Evolutionary conservation across 2,329 filamentous ascomycete species (phyloP).

Genomic region (Hypoxylon sp.): DNA sequence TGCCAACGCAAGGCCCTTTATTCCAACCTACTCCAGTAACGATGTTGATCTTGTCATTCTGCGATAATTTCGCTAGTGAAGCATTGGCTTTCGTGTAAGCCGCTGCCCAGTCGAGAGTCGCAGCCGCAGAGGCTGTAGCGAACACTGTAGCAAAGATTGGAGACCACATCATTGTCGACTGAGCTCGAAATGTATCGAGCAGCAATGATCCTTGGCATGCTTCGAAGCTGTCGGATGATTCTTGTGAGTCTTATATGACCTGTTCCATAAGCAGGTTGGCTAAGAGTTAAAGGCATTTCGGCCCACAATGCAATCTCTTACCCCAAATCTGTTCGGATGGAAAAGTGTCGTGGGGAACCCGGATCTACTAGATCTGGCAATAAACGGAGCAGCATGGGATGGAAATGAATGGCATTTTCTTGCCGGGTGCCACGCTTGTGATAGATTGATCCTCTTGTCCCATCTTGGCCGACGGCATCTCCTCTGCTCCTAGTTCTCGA

Average conservation of each 20-base stretch:
- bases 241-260: conserved; percentile 44
- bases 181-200: conserved; percentile 5
- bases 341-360: conserved; percentile 31
- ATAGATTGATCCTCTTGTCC: conserved; percentile 48
- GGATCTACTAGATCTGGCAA: conserved; percentile 49
- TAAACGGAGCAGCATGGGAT: conserved; percentile 50
- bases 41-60: conserved; percentile 83
- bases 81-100: conserved; percentile 79
- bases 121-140: conserved; percentile 42
- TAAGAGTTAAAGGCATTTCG: conserved; percentile 1
- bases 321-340: conserved; percentile 19
- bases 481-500: conserved; percentile 36
- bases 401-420: conserved; percentile 43
- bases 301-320: conserved; percentile 39
- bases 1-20: conserved; percentile 78
- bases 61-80: conserved; percentile 77
- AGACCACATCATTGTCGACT: conserved; percentile 44
- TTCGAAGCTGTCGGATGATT: neutral
- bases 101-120: conserved; percentile 68
- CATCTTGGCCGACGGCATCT: conserved; percentile 48
- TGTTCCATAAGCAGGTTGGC: neutral
- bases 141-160: conserved; percentile 40
- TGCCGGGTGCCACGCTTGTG: conserved; percentile 43
- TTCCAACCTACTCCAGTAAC: conserved; percentile 84
- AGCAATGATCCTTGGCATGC: conserved; percentile 7